Percentiles rank a stretch among this genome's conserved stretches.
Evolutionary conservation across 2,329 filamentous ascomycete species (phyloP).

Genomic region (Gnomoniopsis sp.): DNA sequence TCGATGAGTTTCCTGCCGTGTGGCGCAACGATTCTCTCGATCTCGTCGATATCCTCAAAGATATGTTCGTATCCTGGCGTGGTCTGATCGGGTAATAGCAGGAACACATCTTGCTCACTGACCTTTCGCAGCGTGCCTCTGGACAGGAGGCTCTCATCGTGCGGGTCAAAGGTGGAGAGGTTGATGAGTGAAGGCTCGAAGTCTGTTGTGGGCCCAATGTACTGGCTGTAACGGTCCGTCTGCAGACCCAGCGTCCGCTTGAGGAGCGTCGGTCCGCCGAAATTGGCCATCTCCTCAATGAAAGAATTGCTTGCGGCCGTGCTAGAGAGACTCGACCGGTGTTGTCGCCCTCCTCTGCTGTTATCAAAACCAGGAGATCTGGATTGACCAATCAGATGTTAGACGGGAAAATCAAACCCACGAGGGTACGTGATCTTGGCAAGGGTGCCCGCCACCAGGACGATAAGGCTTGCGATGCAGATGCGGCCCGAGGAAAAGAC

Average conservation of each 20-base stretch:
- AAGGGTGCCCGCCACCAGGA: neutral
- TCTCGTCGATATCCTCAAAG: slow-evolving; percentile 60
- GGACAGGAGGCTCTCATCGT: slow-evolving; percentile 74
- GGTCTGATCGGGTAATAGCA: slow-evolving; percentile 71
- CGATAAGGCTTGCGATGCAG: slow-evolving; percentile 5
- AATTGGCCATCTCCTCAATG: slow-evolving; percentile 68
- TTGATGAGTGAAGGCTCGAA: slow-evolving; percentile 83
- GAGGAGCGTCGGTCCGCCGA: slow-evolving; percentile 62
- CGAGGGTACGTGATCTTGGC: slow-evolving; percentile 8
- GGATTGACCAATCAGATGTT: slow-evolving; percentile 45
- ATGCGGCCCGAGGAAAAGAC: slow-evolving; percentile 1
- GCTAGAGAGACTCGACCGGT: slow-evolving; percentile 58
- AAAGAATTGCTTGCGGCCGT: slow-evolving; percentile 60
- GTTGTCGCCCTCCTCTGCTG: slow-evolving; percentile 50
- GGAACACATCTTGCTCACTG: slow-evolving; percentile 73
- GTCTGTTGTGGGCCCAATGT: slow-evolving; percentile 79
- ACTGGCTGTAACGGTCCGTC: slow-evolving; percentile 74
- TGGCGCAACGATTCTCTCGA: slow-evolving; percentile 60
- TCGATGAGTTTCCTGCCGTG: slow-evolving; percentile 62
- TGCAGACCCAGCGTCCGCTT: slow-evolving; percentile 73
- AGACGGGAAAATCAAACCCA: slow-evolving; percentile 28
- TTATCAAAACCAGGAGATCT: slow-evolving; percentile 57
- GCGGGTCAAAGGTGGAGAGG: slow-evolving; percentile 73
- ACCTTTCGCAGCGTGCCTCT: slow-evolving; percentile 70
- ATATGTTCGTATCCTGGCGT: slow-evolving; percentile 71